Percentiles rank a stretch among this genome's conserved stretches.
Conservation (phyloP, 306 rosid species). For the Rosa persica region DNA sequence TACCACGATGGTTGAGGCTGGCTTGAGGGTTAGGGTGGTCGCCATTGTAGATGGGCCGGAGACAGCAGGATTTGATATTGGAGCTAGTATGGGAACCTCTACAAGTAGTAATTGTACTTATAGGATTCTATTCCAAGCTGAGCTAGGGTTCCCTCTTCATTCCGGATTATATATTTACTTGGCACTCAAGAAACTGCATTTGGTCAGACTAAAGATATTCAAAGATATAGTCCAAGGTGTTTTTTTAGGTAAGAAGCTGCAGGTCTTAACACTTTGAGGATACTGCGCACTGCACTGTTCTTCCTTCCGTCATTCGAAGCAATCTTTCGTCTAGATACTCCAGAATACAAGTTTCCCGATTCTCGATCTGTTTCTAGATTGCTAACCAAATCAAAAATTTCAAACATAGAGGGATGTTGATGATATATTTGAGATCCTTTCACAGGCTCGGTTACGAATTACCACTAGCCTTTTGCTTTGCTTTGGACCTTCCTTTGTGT, state of each 20-base stretch:
- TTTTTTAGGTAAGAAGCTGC: background rate
- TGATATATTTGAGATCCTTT: background rate
- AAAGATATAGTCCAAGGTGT: background rate
- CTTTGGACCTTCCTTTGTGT: no score
- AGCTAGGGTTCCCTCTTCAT: background rate
- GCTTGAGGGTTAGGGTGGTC: background rate
- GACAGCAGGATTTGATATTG: background rate
- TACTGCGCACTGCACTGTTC: background rate
- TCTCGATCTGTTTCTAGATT: background rate
- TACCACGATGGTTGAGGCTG: background rate
- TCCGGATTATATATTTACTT: background rate
- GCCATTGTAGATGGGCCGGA: background rate
- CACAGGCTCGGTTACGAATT: no score
- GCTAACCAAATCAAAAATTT: background rate
- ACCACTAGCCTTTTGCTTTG: background rate
- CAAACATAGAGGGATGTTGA: no score
- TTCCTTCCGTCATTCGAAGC: no score
- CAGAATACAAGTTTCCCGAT: background rate
- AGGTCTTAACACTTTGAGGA: background rate
- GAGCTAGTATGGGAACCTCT: background rate
- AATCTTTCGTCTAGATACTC: background rate
- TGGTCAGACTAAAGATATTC: background rate
- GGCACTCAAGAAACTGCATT: background rate
- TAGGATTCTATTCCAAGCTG: background rate
- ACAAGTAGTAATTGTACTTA: background rate